Conservation (phyloP, 192 early-diverging fungal genomes). For the Coemansia sp. region DNA sequence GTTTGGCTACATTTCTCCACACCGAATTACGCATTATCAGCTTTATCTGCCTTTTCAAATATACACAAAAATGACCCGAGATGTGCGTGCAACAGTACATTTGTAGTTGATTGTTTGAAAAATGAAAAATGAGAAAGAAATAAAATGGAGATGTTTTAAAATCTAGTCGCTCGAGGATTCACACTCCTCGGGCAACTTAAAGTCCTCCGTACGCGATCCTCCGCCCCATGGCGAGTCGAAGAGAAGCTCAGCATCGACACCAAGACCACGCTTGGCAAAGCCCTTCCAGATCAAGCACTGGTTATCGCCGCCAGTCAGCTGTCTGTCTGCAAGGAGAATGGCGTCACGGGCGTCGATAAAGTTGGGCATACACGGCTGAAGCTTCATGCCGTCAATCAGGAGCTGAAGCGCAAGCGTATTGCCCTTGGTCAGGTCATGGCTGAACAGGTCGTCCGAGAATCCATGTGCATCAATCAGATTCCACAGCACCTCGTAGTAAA, state of each 20-base stretch:
- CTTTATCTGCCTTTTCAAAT: background rate
- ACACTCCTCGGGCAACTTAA: conserved; percentile 50
- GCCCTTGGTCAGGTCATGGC: conserved; percentile 53
- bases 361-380: conserved; percentile 72
- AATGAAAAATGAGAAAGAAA: background rate
- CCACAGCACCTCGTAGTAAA: conserved; percentile 57
- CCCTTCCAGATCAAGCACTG: conserved; percentile 69
- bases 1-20: too few relatives aligned
- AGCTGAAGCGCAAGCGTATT: conserved; percentile 70
- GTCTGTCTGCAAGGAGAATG: conserved; percentile 64
- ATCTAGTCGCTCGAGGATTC: conserved; percentile 1
- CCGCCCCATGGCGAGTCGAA: conserved; percentile 63
- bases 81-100: background rate
- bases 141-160: conserved; percentile 1
- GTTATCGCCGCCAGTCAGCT: conserved; percentile 65
- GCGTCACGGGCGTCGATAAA: conserved; percentile 74
- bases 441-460: conserved; percentile 28
- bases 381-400: conserved; percentile 71
- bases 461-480: conserved; percentile 44
- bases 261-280: conserved; percentile 91
- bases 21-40: too few relatives aligned
- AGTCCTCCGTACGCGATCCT: conserved; percentile 56
- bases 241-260: conserved; percentile 63
- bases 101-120: background rate
- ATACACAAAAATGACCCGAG: background rate